Evolutionary conservation across 2,329 filamentous ascomycete species (phyloP).

Genomic region (Pseudogymnoascus sp.): DNA sequence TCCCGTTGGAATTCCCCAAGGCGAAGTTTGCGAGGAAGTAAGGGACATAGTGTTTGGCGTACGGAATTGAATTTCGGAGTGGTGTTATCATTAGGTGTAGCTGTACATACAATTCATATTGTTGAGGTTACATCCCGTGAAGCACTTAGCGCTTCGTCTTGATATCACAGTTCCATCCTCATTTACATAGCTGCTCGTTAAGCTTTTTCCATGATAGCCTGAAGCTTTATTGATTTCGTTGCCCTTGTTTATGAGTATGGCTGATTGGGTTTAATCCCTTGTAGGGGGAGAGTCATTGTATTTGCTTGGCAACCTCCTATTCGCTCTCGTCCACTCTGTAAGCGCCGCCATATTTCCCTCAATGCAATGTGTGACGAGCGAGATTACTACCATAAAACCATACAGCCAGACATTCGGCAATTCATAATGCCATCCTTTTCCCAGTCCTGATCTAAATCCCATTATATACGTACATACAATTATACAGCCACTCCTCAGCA

Average conservation of each 20-base stretch:
- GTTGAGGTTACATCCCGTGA: not conserved
- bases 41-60: not conserved
- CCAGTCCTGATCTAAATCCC: not conserved
- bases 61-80: not conserved
- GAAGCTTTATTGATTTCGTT: not conserved
- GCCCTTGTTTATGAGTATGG: not conserved
- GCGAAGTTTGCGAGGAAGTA: constrained; percentile 22
- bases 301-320: not conserved
- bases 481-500: constrained; percentile 13
- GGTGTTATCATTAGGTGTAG: constrained; percentile 1
- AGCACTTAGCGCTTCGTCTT: not conserved
- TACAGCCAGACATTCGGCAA: not conserved
- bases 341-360: not conserved
- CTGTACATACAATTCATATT: not conserved
- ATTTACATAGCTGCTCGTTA: not conserved
- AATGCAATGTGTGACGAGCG: not conserved
- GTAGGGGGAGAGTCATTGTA: not conserved
- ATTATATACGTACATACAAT: not conserved
- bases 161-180: not conserved
- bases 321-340: not conserved
- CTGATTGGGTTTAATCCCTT: not conserved
- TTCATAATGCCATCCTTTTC: not conserved
- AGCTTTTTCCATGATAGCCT: not conserved
- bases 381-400: not conserved
- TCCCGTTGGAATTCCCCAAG: constrained; percentile 81